A percentile compares a stretch with the other conserved stretches of the same genome.
These are phyloP conservation scores for Parafenestella ontariensis DNA, from an alignment of 2,329 filamentous ascomycete genomes.

Conservation along the genomic window DNA sequence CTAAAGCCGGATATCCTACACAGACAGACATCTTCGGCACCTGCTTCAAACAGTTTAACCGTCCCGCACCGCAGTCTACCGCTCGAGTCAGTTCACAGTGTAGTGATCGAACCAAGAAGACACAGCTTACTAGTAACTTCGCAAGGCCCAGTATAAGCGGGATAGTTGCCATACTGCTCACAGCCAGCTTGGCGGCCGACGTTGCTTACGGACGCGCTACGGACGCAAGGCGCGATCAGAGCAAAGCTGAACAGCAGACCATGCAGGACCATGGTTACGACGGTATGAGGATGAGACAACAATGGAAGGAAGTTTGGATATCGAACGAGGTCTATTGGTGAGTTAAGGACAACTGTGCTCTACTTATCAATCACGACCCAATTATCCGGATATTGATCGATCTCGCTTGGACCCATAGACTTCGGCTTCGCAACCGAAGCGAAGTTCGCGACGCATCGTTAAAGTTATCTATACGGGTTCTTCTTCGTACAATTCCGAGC, in stretches of 20 bases:
- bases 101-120: background rate
- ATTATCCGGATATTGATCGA: constrained; percentile 8
- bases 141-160: constrained; percentile 5
- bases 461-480: too few relatives aligned
- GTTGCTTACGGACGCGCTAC: constrained; percentile 2
- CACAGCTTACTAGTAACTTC: constrained; percentile 4
- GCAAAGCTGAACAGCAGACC: background rate
- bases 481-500: too few relatives aligned
- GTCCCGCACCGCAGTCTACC: constrained; percentile 8
- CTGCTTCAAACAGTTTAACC: constrained; percentile 10
- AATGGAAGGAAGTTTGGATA: background rate
- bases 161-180: constrained; percentile 9
- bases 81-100: background rate
- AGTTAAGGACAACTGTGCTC: constrained; percentile 1
- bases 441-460: background rate
- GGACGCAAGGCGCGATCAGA: background rate
- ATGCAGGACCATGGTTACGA: constrained; percentile 3
- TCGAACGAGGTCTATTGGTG: background rate
- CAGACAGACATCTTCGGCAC: background rate
- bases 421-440: background rate
- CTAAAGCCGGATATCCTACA: constrained; percentile 7
- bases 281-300: background rate
- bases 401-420: background rate
- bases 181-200: constrained; percentile 6
- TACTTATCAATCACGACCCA: constrained; percentile 2